Evolutionary conservation across 306 rosid species (phyloP).

Genomic region (Cyamopsis tetragonoloba): DNA sequence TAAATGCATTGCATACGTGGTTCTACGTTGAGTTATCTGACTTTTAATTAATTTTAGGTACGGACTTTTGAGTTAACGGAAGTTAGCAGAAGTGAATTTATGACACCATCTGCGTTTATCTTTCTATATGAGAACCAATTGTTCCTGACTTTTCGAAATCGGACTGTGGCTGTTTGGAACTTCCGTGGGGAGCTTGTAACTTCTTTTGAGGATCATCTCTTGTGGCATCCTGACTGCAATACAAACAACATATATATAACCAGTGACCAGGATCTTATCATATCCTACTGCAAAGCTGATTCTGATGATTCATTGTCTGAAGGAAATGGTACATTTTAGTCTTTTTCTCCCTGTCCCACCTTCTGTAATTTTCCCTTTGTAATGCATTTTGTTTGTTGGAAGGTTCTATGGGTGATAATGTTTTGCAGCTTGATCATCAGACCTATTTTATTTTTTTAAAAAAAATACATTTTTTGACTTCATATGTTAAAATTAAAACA

Average conservation of each 20-base stretch:
- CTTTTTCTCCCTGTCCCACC: not conserved
- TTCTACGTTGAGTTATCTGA: conserved; percentile 30
- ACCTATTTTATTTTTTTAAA: not conserved
- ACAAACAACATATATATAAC: conserved; percentile 96
- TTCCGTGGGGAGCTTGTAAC: conserved; percentile 99
- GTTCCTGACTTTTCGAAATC: conserved; percentile 86
- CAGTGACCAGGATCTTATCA: conserved; percentile 98
- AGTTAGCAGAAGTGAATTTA: conserved; percentile 86
- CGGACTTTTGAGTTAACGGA: conserved; percentile 86
- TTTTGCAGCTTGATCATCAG: not conserved
- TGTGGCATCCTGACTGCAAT: conserved; percentile 99
- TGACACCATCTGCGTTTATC: conserved; percentile 99
- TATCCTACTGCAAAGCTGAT: conserved; percentile 99
- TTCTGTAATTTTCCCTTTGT: not conserved
- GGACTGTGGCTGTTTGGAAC: conserved; percentile 99
- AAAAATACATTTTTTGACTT: not conserved
- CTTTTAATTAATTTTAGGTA: conserved; percentile 50
- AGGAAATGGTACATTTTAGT: conserved; percentile 71
- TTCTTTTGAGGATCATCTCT: conserved; percentile 95
- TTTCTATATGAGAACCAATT: conserved; percentile 94
- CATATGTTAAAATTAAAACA: not conserved
- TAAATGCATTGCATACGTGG: not conserved
- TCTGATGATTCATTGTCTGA: conserved; percentile 86
- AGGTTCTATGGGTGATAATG: not conserved
- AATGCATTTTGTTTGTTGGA: conserved; percentile 12